Evolutionary conservation across 768 basidiomycete genomes (phyloP), one percentile per base, ranked within the genome.

Genomic region (Pisolithus albus): DNA sequence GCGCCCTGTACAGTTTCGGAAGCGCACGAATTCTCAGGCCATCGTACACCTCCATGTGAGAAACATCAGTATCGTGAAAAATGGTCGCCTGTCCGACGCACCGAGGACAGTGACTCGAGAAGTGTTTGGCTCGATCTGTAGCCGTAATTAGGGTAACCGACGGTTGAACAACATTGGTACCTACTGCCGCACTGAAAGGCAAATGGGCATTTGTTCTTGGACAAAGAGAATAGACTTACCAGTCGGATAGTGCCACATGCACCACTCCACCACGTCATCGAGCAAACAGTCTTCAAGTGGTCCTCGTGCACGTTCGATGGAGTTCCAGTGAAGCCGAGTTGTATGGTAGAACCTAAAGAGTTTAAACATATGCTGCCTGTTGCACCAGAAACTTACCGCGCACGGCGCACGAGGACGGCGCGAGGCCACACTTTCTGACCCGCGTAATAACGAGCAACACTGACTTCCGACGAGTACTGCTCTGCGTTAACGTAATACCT

Each of bases 351-450:
- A 76, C 43, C 83, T 86, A 24, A n/a, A 7, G 11, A 55, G 11
- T 26, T 42, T 23, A 18, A 46, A 19, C 19, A 23, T 19, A 3
- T 50, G 43, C 41, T 50, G 34, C 18, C 23, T 49, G 32, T 51
- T 21, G 47, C 46, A n/a, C 23, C 15, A 19, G n/a, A 51, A 15
- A 44, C 72, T 38, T 60, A 84, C 86, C 84, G 71, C 23, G 85
- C 84, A 44, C 80, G 76, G 28, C 83, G 75, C 47, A 87, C 74
- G 59, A 79, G 82, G 7, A 88, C 75, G 16, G 84, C 80, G 57
- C 88, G 72, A 13, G 88, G 88, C 86, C 86, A 90, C 11, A 74
- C 74, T 63, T 86, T 86, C 65, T 92, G 88, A 36, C 76, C 75
- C 18, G 79, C 77, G 62, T 84, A 83, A 55, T 80, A 80, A 19